Evolutionary conservation across 2,329 filamentous ascomycete species (phyloP), one percentile per base, ranked within the genome.

Genomic region (Cadophora sp.): DNA sequence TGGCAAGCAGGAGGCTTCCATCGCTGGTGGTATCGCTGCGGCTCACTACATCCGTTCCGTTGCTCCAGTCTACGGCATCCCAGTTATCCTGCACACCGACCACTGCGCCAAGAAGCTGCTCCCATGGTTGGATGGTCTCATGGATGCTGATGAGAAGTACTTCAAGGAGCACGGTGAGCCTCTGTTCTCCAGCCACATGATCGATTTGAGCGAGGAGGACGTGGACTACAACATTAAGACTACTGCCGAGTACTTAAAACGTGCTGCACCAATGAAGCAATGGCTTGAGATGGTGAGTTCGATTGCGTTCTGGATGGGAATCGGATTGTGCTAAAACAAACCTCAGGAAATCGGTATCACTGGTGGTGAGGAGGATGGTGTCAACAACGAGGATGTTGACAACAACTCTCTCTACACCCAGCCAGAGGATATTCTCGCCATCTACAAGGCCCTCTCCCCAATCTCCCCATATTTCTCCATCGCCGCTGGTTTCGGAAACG

Each of bases 91-190:
- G 69, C 94, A 97, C 89, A 97, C 95, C 80, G 96, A 99, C 82
- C 96, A 98, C 87, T 97, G 95, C 84, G 95, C 96, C 80, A 98
- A 98, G 92, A 98, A 98, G 91, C 93, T 98, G 69, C 90, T 98
- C 67, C 96, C 96, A 71, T 98, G 95, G 95, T 86, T 98, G 80
- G 94, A 97, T 79, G 94, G 94, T 80, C 94, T 97, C 90, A 83
- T 98, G 76, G 94, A 96, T 72, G 95, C 91, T 76, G 96, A 98
- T 79, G 96, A 98, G 89, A 87, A 85, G 69, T 95, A 94, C 87
- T 97, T 97, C 91, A 97, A 97, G 91, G 81, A 89, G 80, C 89
- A 95, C 80, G 92, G 92, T 83, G 92, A 94, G 83, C 95, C 96
- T 73, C 91, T 98, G 71, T 98, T 97, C 89, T 94, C 90, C 80